Conservation (phyloP, 2,329 filamentous ascomycete genomes). For the Aureobasidium leucospermi region DNA sequence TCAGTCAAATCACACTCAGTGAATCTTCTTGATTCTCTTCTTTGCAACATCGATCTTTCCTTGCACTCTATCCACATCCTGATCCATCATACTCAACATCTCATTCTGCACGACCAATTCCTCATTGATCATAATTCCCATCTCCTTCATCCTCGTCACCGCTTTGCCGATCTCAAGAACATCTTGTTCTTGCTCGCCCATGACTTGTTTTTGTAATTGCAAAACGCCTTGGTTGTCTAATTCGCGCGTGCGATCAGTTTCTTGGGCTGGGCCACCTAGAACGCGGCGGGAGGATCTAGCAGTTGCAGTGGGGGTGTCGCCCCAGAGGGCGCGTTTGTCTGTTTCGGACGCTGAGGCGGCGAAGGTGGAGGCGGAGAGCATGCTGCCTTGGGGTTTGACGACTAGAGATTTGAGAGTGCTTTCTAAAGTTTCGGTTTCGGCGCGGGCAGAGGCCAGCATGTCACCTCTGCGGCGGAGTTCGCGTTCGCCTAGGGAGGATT, state of each 20-base stretch:
- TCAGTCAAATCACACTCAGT: no score
- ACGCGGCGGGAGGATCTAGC: conserved; percentile 50
- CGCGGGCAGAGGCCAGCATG: conserved; percentile 59
- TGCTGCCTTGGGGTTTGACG: conserved; percentile 36
- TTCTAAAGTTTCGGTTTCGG: conserved; percentile 70
- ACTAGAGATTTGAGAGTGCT: conserved; percentile 60
- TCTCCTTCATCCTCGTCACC: conserved; percentile 65
- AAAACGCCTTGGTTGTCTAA: conserved; percentile 68
- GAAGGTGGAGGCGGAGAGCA: conserved; percentile 21
- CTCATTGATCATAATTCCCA: conserved; percentile 67
- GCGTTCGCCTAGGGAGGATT: conserved; percentile 58
- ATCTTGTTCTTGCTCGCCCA: conserved; percentile 67
- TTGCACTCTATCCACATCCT: conserved; percentile 58
- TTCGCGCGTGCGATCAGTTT: conserved; percentile 70
- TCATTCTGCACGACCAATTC: conserved; percentile 66
- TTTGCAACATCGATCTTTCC: conserved; percentile 69
- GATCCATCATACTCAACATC: conserved; percentile 59
- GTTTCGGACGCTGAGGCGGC: conserved; percentile 29
- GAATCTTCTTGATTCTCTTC: conserved; percentile 60
- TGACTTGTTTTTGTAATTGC: conserved; percentile 65
- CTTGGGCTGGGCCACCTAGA: conserved; percentile 58
- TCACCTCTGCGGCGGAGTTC: conserved; percentile 67
- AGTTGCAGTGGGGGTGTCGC: conserved; percentile 23
- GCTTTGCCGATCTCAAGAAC: conserved; percentile 62
- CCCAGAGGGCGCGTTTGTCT: conserved; percentile 30